These are phyloP conservation scores for Alternaria burnsii DNA, from an alignment of 2,329 filamentous ascomycete species.

Conservation along the genomic window DNA sequence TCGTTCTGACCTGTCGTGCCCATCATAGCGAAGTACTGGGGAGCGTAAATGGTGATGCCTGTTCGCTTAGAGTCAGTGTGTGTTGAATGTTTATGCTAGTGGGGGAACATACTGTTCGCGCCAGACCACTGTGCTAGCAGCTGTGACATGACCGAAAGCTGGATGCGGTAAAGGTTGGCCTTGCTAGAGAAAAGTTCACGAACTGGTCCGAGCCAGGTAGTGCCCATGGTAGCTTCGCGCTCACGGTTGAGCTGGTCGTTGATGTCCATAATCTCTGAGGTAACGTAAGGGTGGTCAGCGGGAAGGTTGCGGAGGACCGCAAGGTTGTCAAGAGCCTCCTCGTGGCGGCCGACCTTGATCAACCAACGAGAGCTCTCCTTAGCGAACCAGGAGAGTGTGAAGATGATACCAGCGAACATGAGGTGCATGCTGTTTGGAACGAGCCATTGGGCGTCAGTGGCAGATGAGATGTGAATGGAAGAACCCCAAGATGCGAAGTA, in stretches of 20 bases:
- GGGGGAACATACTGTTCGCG: conserved; percentile 56
- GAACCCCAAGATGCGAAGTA: conserved; percentile 73
- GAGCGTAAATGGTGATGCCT: conserved; percentile 74
- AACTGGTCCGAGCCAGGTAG: conserved; percentile 70
- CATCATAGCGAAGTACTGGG: conserved; percentile 75
- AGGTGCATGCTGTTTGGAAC: conserved; percentile 79
- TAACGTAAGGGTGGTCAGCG: conserved; percentile 67
- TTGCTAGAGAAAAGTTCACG: conserved; percentile 74
- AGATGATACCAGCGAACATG: conserved; percentile 78
- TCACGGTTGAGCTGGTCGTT: conserved; percentile 73
- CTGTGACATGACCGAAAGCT: conserved; percentile 73
- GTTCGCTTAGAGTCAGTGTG: not conserved
- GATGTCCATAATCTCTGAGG: conserved; percentile 70
- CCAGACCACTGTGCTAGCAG: conserved; percentile 78
- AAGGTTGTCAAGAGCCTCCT: conserved; percentile 66
- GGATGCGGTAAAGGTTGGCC: conserved; percentile 76
- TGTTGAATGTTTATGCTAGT: not conserved
- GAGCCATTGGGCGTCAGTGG: conserved; percentile 60
- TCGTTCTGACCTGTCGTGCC: conserved; percentile 74
- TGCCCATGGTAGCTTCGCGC: conserved; percentile 73
- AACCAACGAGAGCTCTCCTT: conserved; percentile 76
- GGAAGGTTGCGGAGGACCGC: conserved; percentile 67
- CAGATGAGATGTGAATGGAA: conserved; percentile 60
- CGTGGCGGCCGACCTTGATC: conserved; percentile 69
- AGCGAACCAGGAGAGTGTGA: conserved; percentile 73